Evolutionary conservation across 228 moss, liverwort and hornwort genomes (phyloP), one percentile per base, ranked within the genome.

Genomic region (Sphagnum fallax): DNA sequence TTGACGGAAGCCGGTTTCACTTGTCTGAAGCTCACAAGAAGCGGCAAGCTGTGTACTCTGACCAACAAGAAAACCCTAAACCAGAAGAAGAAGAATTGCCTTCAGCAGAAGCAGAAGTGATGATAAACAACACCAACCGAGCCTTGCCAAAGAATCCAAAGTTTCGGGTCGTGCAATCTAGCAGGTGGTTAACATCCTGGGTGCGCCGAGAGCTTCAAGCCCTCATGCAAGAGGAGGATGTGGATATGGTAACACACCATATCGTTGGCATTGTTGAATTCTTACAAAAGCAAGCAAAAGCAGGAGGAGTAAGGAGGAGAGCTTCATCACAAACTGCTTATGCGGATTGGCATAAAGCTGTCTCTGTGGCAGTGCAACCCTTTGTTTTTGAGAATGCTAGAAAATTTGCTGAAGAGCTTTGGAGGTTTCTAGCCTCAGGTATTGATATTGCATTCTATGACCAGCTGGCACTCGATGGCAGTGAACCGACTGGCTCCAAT

Each of bases 181-280:
- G 91, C 62, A 86, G 88, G 73, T 97, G 97, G 93, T 65, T 93
- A 71, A 74, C 71, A 16, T 73, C 81, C 63, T 97, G 91, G 90
- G 88, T 90, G 65, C 83, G 85, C 65, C 85, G 97, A 14, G 97
- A 97, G 63, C 79, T 97, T 70, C 90, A 93, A 75, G 97, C 90
- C 58, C 63, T 97, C 64, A 97, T 91, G 97, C 93, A 93, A 88
- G 97, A 93, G 67, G 93, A 93, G 70, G 97, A 97, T 72, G 93
- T 97, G 80, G 80, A 88, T 6, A 91, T 93, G 67, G 88, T 97
- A 53, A 80, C 76, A 16, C 91, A 90, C 48, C 93, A 97, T 58
- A 88, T 93, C 51, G 82, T 79, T 6, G 97, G 97, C n/a, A 81
- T 91, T 60, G 89, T 97, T n/a, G 88, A 93, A 49, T 87, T 89